Evolutionary conservation across 805 yeast species (phyloP), one percentile per base, ranked within the genome.

Genomic region (Starmerella kuoi): DNA sequence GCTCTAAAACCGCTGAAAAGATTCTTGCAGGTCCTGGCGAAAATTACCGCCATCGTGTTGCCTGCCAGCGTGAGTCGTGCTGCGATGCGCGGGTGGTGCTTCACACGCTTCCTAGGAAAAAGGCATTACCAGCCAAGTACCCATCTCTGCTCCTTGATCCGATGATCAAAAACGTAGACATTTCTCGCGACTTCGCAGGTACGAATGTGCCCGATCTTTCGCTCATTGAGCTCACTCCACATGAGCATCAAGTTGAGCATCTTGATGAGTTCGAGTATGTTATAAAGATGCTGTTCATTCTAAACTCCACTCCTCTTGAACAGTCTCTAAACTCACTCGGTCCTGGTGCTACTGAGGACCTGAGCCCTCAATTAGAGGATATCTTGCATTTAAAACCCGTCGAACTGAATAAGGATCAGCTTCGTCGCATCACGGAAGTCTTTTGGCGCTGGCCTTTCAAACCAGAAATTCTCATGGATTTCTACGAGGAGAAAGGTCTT

Each of bases 371-470:
- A 27, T 52, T 68, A 1, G 38, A 45, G 12, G 64, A 62, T 0
- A 38, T 78, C 2, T 53, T 73, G 39, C 55, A 69, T 14, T 72
- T 66, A 46, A 55, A 57, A 3, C 70, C 79, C 1, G 58, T 62
- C 14, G 68, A 70, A 3, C 61, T 86, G 36, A 64, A 75, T 0
- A 55, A 63, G 2, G 72, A 70, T 1, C 88, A 85, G n/a, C 64
- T 79, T 46, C 44, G 65, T 5, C 50, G 58, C 5, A 55, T 87
- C 5, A 65, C 76, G 8, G 60, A 70, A 3, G 65, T 62, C 2
- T 84, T 79, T 55, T 68, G 65, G 32, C 54, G 61, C 12, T 88
- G 96, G 97, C 91, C 96, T 0, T 88, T 86, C 66, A 85, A 78
- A 59, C 96, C 94, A 0, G 70, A 63, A 42, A 57, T 62, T 43